A percentile compares a stretch with the other conserved stretches of the same genome.
Conservation (phyloP, 2,329 filamentous ascomycete species). For the Ceratocystis alfenasii region DNA sequence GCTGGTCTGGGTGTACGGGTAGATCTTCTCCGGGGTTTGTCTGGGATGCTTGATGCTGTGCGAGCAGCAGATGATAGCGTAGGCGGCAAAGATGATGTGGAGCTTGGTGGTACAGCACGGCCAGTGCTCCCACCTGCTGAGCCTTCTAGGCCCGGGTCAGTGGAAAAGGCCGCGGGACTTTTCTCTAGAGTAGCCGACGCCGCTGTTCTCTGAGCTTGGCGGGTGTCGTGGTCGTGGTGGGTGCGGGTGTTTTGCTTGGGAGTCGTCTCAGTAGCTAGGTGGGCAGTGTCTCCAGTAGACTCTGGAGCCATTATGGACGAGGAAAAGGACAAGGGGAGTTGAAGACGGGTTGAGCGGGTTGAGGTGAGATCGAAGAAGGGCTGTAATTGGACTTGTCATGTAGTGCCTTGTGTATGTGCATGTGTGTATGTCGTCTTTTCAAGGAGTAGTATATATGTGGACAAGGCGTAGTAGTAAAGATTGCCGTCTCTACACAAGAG, state of each 20-base stretch:
- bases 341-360: not conserved
- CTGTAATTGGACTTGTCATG: too few relatives aligned
- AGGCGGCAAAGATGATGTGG: not conserved
- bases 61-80: not conserved
- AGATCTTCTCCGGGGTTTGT: not conserved
- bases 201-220: conserved; percentile 3
- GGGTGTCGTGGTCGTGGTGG: not conserved
- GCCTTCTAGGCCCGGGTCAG: not conserved
- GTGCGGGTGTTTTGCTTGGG: not conserved
- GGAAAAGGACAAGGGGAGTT: too few relatives aligned
- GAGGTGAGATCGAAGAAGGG: not conserved
- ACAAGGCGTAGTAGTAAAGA: too few relatives aligned
- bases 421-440: not conserved
- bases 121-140: not conserved
- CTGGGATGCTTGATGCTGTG: not conserved
- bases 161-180: not conserved
- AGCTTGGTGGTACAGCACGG: not conserved
- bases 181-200: not conserved
- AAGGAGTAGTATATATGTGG: too few relatives aligned
- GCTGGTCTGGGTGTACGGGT: not conserved
- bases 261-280: not conserved
- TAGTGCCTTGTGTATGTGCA: not conserved
- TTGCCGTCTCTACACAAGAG: too few relatives aligned
- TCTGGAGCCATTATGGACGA: not conserved
- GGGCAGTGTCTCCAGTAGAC: not conserved